These are phyloP conservation scores for Solanum tacnaense DNA, from an alignment of 257 asterid genomes.

Conservation along the genomic window DNA sequence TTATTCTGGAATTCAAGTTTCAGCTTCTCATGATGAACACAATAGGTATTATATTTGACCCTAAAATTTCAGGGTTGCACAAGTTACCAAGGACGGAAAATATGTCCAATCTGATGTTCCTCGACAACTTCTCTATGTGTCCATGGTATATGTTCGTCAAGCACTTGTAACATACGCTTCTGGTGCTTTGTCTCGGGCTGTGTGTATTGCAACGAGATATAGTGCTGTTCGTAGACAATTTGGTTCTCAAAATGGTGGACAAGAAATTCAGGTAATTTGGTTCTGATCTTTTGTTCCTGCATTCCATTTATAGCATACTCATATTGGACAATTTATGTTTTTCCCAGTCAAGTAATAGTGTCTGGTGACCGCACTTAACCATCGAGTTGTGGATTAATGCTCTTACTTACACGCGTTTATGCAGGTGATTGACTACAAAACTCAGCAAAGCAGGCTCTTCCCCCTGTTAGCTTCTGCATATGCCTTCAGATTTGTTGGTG, in stretches of 20 bases:
- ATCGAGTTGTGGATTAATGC: not conserved
- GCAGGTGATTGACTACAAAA: conserved; percentile 88
- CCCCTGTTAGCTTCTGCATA: conserved; percentile 94
- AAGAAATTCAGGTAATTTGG: conserved; percentile 75
- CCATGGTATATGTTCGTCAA: conserved; percentile 84
- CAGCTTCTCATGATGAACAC: not conserved
- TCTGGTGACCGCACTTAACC: not conserved
- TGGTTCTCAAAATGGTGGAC: conserved; percentile 86
- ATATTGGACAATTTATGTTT: not conserved
- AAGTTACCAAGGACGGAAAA: conserved; percentile 87
- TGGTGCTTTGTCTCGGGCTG: conserved; percentile 78
- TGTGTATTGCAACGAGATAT: conserved; percentile 88
- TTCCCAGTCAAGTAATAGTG: not conserved
- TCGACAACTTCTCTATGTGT: conserved; percentile 80
- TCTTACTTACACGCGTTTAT: conserved; percentile 3
- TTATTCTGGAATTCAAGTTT: not conserved
- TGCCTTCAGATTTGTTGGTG: conserved; percentile 92
- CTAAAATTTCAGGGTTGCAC: conserved; percentile 55
- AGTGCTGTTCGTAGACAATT: conserved; percentile 96
- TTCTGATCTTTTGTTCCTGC: not conserved
- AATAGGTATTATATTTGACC: not conserved
- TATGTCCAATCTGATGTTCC: conserved; percentile 74
- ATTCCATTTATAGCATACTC: too few species aligned
- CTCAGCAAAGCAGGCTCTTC: conserved; percentile 89
- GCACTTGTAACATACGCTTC: conserved; percentile 86